Evolutionary conservation across 306 rosid species (phyloP).

Genomic region (Neltuma alba): DNA sequence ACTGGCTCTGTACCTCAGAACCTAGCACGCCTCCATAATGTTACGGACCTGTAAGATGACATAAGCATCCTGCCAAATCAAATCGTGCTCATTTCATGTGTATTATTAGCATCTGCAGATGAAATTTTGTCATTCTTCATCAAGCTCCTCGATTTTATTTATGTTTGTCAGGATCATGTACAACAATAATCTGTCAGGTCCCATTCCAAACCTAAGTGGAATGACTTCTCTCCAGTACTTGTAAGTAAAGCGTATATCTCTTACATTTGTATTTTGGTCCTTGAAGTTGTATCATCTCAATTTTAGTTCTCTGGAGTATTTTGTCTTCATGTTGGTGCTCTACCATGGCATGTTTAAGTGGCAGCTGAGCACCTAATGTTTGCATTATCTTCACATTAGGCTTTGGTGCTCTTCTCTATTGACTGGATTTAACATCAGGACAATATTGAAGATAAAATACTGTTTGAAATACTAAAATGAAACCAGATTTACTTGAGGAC

Average conservation of each 20-base stretch:
- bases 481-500: background rate
- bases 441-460: background rate
- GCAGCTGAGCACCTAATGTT: background rate
- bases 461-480: background rate
- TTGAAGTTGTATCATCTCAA: background rate
- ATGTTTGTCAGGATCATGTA: conserved; percentile 52
- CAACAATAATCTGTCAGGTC: conserved; percentile 54
- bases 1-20: conserved; percentile 46
- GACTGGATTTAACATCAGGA: background rate
- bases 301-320: background rate
- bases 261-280: background rate
- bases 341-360: background rate
- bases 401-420: background rate
- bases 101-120: background rate
- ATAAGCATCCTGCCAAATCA: background rate
- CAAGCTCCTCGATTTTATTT: background rate
- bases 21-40: conserved; percentile 37
- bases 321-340: background rate
- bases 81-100: background rate
- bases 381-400: background rate
- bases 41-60: conserved; percentile 51
- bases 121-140: background rate
- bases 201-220: conserved; percentile 46
- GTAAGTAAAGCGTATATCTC: conserved; percentile 32
- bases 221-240: conserved; percentile 36